phyloP scores from a whole-genome alignment of 176 grass and related monocot species.

The Triticum aestivum region DNA sequence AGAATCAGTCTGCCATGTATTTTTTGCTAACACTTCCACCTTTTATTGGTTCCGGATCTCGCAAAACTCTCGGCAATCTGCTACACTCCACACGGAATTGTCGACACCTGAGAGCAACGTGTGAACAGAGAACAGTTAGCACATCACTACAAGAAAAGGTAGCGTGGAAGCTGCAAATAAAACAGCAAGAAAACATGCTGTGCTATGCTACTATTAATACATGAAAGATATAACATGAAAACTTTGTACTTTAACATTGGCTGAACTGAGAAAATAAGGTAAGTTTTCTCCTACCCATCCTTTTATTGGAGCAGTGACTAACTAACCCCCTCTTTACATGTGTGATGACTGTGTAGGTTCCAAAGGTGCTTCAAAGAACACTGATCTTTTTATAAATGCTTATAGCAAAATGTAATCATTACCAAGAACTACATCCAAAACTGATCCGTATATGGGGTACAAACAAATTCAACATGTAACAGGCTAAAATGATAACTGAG shows the following conservation, averaged over 20 bases:
- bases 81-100: slow-evolving; percentile 35
- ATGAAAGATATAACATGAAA: neutral
- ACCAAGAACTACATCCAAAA: neutral
- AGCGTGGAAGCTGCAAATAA: slow-evolving; percentile 4
- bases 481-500: neutral
- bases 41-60: slow-evolving; percentile 35
- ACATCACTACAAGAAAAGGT: neutral
- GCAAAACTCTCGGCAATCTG: slow-evolving; percentile 36
- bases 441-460: neutral
- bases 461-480: slow-evolving; percentile 1
- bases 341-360: neutral
- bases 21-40: slow-evolving; percentile 33
- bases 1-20: slow-evolving; percentile 43
- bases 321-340: neutral
- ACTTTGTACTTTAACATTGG: neutral
- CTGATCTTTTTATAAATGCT: neutral
- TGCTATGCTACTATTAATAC: neutral
- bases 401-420: neutral
- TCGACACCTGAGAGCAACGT: slow-evolving; percentile 28
- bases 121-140: slow-evolving; percentile 3
- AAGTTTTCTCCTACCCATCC: neutral
- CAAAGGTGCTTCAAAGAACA: slow-evolving; percentile 13
- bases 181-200: neutral
- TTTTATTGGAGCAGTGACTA: neutral
- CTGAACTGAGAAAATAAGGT: neutral